Conservation (phyloP, 441 rosid species). For the Capsella rubella region DNA sequence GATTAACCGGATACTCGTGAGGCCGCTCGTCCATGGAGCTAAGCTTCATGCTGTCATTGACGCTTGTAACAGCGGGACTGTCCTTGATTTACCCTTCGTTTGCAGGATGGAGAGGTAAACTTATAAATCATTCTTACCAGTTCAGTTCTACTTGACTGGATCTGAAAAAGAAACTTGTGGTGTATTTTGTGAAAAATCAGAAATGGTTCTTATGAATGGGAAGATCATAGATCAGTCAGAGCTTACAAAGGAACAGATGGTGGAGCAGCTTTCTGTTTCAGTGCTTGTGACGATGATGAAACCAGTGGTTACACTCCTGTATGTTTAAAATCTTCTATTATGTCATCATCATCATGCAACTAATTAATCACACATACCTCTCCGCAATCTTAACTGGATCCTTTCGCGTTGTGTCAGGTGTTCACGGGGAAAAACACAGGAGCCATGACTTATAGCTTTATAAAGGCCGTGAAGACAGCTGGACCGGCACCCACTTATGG, state of each 20-base stretch:
- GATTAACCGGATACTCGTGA: conserved; percentile 65
- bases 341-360: conserved; percentile 13
- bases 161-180: not conserved
- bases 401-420: conserved; percentile 52
- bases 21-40: conserved; percentile 70
- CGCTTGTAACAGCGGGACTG: conserved; percentile 81
- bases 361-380: conserved; percentile 2
- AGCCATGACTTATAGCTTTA: conserved; percentile 80
- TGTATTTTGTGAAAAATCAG: conserved; percentile 41
- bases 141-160: conserved; percentile 5
- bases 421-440: conserved; percentile 67
- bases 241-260: conserved; percentile 71
- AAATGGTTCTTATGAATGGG: conserved; percentile 68
- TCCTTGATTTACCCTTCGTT: conserved; percentile 69
- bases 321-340: conserved; percentile 27
- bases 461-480: conserved; percentile 64
- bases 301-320: conserved; percentile 62
- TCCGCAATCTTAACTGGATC: not conserved
- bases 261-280: conserved; percentile 66
- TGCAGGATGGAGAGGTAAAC: conserved; percentile 72
- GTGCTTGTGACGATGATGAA: conserved; percentile 79
- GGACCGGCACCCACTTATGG: conserved; percentile 73
- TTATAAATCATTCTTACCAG: not conserved
- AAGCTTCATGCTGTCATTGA: conserved; percentile 81
- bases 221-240: conserved; percentile 51